Base-by-base conservation (phyloP, 495 filamentous ascomycete species). In the Hypomontagnella submonticulosa region DNA sequence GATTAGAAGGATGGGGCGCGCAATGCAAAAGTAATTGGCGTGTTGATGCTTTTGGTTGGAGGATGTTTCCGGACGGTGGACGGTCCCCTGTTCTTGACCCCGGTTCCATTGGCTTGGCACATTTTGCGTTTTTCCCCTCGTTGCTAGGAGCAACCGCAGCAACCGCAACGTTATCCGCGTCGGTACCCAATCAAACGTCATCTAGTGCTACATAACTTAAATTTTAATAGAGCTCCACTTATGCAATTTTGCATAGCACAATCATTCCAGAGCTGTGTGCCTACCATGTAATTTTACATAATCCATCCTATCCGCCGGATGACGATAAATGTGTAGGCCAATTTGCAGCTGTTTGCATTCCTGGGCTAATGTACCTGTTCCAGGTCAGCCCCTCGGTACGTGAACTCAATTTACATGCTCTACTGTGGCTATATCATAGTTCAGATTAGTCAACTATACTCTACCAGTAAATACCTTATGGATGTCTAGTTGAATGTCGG, bases 1-100 rank as follows among this genome's bases (percentile, higher is more conserved):
- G 64, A 58, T 53, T 54, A 50, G 57, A 58, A 55, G 61, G 58
- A 65, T 47, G 69, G 61, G 62, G 71, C 61, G 72, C 48, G n/a
- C 52, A 63, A 69, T 63, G 64, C 57, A 57, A 61, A 70, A 63
- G 56, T 61, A 56, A 61, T 65, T 65, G 66, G 50, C 59, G 68
- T 46, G 56, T 64, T 63, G 60, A 58, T 57, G 55, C 18, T 56
- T 15, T 46, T 11, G 7, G 49, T 54, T 59, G 47, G 43, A 57
- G 46, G 66, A 57, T 57, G 50, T 50, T 19, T 54, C 49, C 48
- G 60, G 54, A 32, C n/a, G 27, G 40, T 37, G 23, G 23, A 27
- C 6, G 23, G 5, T 37, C 18, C 18, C 20, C 19, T 19, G 16
- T 48, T 36, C 15, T 8, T 11, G 38, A 33, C 55, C 60, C 48